phyloP scores from a whole-genome alignment of 2,329 filamentous ascomycete genomes.

The Emmonsia crescens region DNA sequence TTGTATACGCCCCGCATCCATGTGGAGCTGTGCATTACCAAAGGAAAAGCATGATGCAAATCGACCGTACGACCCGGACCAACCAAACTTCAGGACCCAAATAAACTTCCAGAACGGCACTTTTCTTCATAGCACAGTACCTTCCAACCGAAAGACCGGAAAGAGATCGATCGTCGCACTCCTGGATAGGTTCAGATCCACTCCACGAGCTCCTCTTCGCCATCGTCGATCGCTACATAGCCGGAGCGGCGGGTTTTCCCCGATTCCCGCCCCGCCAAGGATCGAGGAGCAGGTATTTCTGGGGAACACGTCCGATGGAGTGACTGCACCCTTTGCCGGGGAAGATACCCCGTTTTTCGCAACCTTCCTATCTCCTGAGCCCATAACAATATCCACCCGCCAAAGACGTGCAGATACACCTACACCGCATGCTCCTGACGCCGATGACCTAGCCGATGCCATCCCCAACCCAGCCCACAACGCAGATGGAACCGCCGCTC shows the following conservation, averaged over 20 bases:
- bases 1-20: constrained; percentile 59
- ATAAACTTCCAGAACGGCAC: constrained; percentile 53
- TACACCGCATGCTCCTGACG: constrained; percentile 8
- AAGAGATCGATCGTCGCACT: not conserved
- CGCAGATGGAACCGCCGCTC: constrained; percentile 59
- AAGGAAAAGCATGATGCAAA: constrained; percentile 61
- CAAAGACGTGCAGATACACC: constrained; percentile 5
- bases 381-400: constrained; percentile 18
- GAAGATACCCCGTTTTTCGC: constrained; percentile 86
- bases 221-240: not conserved
- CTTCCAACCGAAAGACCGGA: constrained; percentile 7
- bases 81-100: constrained; percentile 70
- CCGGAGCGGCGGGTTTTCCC: constrained; percentile 28
- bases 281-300: constrained; percentile 67
- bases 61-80: constrained; percentile 51
- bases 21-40: constrained; percentile 81
- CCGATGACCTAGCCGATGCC: constrained; percentile 39
- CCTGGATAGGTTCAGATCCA: not conserved
- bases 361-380: constrained; percentile 47
- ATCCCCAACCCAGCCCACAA: constrained; percentile 56
- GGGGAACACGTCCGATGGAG: constrained; percentile 72
- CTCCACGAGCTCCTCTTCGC: not conserved
- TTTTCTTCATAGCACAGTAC: constrained; percentile 51
- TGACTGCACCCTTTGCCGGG: constrained; percentile 60
- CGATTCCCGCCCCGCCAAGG: constrained; percentile 38